Base-by-base conservation (phyloP, 495 filamentous ascomycete genomes). In the Trichoderma asperelloides region DNA sequence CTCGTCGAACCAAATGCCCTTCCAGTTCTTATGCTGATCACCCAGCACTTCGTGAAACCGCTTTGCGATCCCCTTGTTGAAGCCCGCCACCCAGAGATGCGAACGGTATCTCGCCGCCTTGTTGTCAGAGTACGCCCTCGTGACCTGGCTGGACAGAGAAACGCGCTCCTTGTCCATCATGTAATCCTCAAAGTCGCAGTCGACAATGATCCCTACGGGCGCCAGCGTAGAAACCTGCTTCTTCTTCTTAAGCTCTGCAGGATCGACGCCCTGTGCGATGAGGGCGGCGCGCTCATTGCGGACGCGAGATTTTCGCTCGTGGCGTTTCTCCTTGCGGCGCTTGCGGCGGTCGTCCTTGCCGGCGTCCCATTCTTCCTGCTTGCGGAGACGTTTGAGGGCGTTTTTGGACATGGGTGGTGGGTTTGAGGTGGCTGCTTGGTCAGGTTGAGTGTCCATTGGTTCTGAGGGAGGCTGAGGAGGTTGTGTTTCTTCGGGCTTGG, bases 161-260 rank as follows among this genome's bases (percentile, higher is more conserved):
- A 90, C 87, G 21, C 91, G 80, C 73, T 99, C 96, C 65, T 88
- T 86, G 0, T 90, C 86, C 33, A 78, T 80, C 95, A 99, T 99
- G 71, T 94, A 80, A 13, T 90, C 84, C 70, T 99, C 92, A 70
- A 94, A 99, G 68, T 90, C 87, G 75, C 96, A 98, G 75, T 99
- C 95, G 69, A 99, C 76, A 45, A 99, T 78, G 70, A 98, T 72
- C 0, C 91, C 84, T 8, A 98, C 76, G 2, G 94, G 93, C 8
- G 93, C 78, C 2, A 67, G 70, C 12, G 69, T 84, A 78, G 51
- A 79, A 75, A 80, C 78, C 65, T 73, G 69, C 65, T 72, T 71
- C 67, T 71, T 73, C 60, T 27, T 68, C 27, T 69, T 69, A 13
- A 66, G 65, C 11, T 69, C 57, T 5, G 70, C 65, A 7, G 78